Base-by-base conservation (phyloP, 192 early-diverging fungal genomes). In the Coemansia sp. region DNA sequence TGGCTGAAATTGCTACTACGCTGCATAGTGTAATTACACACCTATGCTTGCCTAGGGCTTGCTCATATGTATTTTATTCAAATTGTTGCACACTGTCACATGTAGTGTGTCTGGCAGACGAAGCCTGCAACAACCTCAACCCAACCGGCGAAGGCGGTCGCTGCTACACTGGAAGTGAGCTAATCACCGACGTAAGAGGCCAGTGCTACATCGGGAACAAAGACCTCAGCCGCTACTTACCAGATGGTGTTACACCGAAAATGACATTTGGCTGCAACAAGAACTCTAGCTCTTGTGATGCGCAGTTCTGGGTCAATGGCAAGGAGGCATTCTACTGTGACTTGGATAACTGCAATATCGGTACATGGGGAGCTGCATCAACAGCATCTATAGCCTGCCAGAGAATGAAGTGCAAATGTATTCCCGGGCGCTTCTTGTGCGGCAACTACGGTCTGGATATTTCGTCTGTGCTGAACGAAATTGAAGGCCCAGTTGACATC, bases 261-360 rank as follows among this genome's bases (percentile, higher is more conserved):
- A 91, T 93, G 53, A 94, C 93, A 8, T 91, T 94, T 65, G 87
- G 88, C 18, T 94, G 91, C 69, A 80, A 90, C 62, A 76, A 83
- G 16, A 69, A 81, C 36, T 69, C 86, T 10, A 80, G 75, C 53
- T 85, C 88, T 3, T 92, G 92, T 71, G 87, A 87, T 65, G 92
- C 92, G 16, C 91, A 94, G 84, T 94, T 97, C 71, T 97, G 95
- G 95, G 88, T 91, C 6, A 92, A 88, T 47, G 87, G 91, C 49
- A 84, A 86, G 34, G 94, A 97, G 72, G 93, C 93, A n/a, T 97
- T 97, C 80, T 97, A 90, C 73, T 97, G 95, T 74, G 82, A 91
- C 57, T 75, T 97, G 36, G 83, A 88, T 63, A 83, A 90, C n/a
- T 97, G 95, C 71, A 57, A 73, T 4, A 90, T 94, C 70, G 68